Conservation (phyloP, 164 flowering plant genomes). For the Kingdonia uniflora region DNA sequence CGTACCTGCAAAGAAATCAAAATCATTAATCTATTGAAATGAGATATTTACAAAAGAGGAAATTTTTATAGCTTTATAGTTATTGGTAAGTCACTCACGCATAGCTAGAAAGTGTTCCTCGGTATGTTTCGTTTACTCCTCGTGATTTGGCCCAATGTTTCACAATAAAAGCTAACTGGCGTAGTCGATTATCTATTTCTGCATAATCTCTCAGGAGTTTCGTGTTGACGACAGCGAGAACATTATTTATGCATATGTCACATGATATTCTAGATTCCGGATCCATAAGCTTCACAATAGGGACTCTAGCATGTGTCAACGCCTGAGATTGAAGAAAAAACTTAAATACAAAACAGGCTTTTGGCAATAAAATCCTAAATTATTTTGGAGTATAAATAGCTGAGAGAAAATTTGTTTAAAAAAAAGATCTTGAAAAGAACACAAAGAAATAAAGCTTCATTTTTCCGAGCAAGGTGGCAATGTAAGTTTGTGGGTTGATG, state of each 20-base stretch:
- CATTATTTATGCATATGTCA: slow-evolving; percentile 92
- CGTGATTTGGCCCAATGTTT: slow-evolving; percentile 98
- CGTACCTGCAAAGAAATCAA: slow-evolving; percentile 60
- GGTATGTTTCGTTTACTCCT: slow-evolving; percentile 89
- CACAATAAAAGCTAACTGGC: slow-evolving; percentile 86
- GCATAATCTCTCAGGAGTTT: slow-evolving; percentile 92
- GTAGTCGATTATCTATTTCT: slow-evolving; percentile 68
- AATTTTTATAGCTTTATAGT: no score
- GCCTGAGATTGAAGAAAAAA: slow-evolving; percentile 42
- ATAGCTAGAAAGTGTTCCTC: slow-evolving; percentile 95
- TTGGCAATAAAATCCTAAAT: no score
- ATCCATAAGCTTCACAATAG: slow-evolving; percentile 96
- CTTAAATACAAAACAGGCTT: no score
- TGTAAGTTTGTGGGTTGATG: no score
- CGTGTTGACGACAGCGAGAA: slow-evolving; percentile 90
- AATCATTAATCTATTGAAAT: slow-evolving; percentile 4
- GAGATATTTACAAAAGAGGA: no score
- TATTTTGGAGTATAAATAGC: no score
- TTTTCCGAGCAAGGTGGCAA: no score
- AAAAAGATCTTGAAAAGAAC: no score
- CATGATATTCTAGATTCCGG: slow-evolving; percentile 88
- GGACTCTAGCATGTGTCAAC: slow-evolving; percentile 90
- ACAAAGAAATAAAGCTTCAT: no score
- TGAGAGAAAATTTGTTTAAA: no score
- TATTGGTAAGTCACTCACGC: slow-evolving; percentile 60